These are phyloP conservation scores for Syzygium aqueum DNA, from an alignment of 345 rosid genomes.

Conservation along the genomic window DNA sequence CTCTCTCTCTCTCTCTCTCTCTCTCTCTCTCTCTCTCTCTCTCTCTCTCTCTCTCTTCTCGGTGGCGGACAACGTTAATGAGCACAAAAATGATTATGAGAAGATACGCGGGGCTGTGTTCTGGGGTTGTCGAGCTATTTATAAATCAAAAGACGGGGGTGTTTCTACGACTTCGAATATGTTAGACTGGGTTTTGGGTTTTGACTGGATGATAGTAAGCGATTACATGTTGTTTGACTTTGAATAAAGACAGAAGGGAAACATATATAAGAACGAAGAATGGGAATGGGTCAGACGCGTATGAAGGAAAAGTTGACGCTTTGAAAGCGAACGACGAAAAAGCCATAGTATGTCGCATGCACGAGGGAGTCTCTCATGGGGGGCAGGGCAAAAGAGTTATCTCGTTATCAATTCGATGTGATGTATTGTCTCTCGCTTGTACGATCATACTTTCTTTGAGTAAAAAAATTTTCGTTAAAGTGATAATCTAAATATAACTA, in stretches of 20 bases:
- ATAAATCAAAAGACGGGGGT: background rate
- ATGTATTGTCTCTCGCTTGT: background rate
- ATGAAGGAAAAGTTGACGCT: background rate
- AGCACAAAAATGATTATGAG: background rate
- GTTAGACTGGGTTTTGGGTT: background rate
- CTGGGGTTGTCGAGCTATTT: background rate
- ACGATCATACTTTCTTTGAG: background rate
- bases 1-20: background rate
- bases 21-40: background rate
- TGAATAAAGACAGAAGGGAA: background rate
- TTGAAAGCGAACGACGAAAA: background rate
- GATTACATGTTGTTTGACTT: background rate
- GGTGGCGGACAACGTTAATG: background rate
- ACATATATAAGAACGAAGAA: background rate
- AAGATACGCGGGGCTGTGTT: background rate
- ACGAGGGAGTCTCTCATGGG: background rate
- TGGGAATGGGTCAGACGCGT: background rate
- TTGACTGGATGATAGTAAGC: background rate
- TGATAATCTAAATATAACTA: background rate
- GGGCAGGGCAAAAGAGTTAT: background rate
- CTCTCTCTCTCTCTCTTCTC: background rate
- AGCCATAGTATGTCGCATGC: background rate
- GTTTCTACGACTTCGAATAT: background rate
- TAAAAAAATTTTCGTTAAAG: background rate
- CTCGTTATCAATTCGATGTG: background rate